These are phyloP conservation scores for Fraxinus floribunda DNA, from an alignment of 305 asterid species.

Conservation along the genomic window DNA sequence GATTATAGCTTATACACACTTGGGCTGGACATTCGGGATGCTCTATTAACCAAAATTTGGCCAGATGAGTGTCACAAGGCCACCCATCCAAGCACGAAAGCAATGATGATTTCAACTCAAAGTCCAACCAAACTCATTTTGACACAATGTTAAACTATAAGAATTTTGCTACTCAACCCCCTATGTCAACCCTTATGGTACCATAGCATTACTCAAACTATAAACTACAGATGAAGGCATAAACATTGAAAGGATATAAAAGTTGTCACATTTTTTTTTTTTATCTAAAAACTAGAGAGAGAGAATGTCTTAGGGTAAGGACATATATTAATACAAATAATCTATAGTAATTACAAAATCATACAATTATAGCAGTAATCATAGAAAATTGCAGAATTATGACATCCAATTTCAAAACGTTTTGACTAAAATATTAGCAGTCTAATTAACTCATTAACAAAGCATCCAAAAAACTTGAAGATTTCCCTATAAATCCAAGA, in stretches of 20 bases:
- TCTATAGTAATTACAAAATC: not conserved
- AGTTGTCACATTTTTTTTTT: not conserved
- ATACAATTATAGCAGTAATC: not conserved
- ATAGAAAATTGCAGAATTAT: not conserved
- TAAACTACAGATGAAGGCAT: not conserved
- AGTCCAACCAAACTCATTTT: not conserved
- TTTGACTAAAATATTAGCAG: not conserved
- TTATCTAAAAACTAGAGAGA: not conserved
- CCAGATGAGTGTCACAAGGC: not conserved
- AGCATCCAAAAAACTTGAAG: not conserved
- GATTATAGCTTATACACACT: too few relatives aligned
- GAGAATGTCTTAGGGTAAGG: not conserved
- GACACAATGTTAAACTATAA: not conserved
- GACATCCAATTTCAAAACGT: not conserved
- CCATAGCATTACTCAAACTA: too few relatives aligned
- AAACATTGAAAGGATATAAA: not conserved
- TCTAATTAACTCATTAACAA: not conserved
- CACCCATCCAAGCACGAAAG: not conserved
- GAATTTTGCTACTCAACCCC: too few relatives aligned
- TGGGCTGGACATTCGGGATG: not conserved
- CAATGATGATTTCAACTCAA: not conserved
- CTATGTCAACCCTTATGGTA: too few relatives aligned
- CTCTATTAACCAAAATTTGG: not conserved
- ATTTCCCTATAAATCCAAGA: not conserved
- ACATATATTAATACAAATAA: not conserved